phyloP scores from a whole-genome alignment of 225 moss, liverwort and hornwort species.

The Polytrichum formosum region DNA sequence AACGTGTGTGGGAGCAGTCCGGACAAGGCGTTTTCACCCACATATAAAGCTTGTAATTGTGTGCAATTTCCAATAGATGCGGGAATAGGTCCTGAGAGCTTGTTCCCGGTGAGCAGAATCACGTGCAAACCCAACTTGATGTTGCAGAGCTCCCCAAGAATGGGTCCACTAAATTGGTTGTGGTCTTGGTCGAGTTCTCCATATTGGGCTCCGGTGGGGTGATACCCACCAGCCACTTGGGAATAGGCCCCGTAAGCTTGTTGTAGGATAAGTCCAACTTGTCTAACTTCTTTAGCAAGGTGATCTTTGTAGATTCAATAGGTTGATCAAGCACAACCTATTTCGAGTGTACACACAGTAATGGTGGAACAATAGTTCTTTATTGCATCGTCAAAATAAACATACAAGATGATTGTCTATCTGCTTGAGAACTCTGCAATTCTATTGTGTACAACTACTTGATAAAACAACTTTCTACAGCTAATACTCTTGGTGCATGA shows the following conservation, averaged over 20 bases:
- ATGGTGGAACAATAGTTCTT: no score
- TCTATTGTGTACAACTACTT: no score
- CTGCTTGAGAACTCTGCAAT: no score
- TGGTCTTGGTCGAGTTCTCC: conserved; percentile 1
- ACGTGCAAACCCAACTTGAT: not conserved
- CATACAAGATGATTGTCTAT: no score
- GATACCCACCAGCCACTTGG: conserved; percentile 26
- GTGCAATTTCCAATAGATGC: conserved; percentile 15
- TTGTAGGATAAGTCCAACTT: conserved; percentile 22
- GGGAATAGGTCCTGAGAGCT: conserved; percentile 12
- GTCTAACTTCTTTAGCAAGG: conserved; percentile 16
- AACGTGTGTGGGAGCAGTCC: conserved; percentile 21
- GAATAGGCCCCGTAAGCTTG: conserved; percentile 10
- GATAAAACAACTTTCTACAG: no score
- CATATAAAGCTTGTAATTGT: not conserved
- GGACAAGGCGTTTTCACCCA: conserved; percentile 13
- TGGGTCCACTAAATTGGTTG: conserved; percentile 22
- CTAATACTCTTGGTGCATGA: no score
- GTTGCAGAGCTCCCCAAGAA: conserved; percentile 18
- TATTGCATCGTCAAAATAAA: no score
- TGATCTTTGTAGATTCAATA: not conserved
- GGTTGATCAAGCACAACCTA: no score
- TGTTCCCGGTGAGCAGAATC: conserved; percentile 5
- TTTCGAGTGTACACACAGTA: no score
- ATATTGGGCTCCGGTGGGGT: not conserved